Conservation (phyloP, 768 basidiomycete genomes). For the Leucocoprinus birnbaumii region DNA sequence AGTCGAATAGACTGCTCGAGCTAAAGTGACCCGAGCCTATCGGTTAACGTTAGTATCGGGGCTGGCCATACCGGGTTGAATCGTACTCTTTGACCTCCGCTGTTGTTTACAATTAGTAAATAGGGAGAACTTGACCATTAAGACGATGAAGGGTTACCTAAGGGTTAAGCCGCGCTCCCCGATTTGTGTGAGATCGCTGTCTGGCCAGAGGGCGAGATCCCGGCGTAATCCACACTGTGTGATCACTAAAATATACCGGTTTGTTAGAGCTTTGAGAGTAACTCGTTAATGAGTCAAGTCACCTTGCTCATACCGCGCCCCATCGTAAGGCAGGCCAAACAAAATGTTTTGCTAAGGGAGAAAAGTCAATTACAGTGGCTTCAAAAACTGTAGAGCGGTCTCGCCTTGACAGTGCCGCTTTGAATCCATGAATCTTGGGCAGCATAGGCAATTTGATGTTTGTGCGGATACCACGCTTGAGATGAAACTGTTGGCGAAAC, state of each 20-base stretch:
- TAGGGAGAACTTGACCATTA: no score
- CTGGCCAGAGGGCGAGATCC: constrained; percentile 64
- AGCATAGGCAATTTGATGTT: constrained; percentile 68
- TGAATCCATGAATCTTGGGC: constrained; percentile 83
- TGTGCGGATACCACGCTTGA: constrained; percentile 61
- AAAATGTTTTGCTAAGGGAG: constrained; percentile 62
- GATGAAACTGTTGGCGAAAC: constrained; percentile 43
- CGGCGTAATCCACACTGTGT: constrained; percentile 72
- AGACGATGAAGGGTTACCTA: constrained; percentile 12
- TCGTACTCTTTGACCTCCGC: constrained; percentile 38
- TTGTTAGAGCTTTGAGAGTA: no score
- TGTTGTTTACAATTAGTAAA: not conserved
- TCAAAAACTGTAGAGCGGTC: not conserved
- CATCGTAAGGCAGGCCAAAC: constrained; percentile 71
- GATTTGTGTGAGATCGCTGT: constrained; percentile 64
- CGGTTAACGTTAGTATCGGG: no score
- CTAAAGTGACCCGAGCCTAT: constrained; percentile 47
- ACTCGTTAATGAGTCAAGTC: no score
- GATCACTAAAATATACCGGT: constrained; percentile 36
- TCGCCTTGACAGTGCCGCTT: constrained; percentile 65
- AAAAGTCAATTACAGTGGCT: not conserved
- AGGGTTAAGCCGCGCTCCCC: constrained; percentile 63
- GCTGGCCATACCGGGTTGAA: not conserved
- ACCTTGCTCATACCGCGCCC: constrained; percentile 67
- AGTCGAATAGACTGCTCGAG: constrained; percentile 43